A percentile compares a stretch with the other conserved stretches of the same genome.
Conservation (phyloP, 78 protist genomes). For the Guillardia theta region DNA sequence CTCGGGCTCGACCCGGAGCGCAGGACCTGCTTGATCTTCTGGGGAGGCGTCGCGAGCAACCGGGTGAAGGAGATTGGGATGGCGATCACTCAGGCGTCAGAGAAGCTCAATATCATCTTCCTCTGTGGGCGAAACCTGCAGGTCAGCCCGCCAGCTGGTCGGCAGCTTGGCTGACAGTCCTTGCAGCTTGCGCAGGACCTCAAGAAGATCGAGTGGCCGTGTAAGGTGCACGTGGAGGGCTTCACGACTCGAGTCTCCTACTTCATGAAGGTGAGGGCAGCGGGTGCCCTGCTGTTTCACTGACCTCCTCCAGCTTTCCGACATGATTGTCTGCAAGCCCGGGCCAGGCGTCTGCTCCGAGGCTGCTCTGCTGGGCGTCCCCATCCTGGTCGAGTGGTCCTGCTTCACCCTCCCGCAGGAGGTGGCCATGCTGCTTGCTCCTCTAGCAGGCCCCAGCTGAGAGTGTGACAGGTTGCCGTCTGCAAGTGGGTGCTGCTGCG, state of each 20-base stretch:
- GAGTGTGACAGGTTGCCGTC: conserved; percentile 5
- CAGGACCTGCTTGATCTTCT: background rate
- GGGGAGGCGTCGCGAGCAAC: background rate
- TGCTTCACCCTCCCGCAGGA: background rate
- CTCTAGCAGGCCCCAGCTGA: background rate
- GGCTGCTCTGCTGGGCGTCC: background rate
- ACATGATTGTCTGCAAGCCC: background rate
- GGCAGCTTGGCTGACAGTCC: too few species aligned
- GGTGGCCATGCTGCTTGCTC: too few species aligned
- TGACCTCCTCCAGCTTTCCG: background rate
- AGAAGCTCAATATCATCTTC: background rate
- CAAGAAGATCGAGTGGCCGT: background rate
- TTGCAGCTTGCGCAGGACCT: background rate
- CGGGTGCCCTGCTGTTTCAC: too few species aligned
- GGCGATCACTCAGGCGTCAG: background rate
- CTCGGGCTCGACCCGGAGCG: background rate
- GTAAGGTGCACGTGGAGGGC: background rate
- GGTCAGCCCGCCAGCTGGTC: too few species aligned
- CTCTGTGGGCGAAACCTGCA: background rate
- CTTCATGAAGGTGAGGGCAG: background rate
- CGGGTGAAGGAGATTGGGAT: background rate
- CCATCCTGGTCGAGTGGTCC: background rate
- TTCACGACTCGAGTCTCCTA: background rate
- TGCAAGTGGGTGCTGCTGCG: background rate
- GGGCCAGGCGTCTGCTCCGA: background rate